A percentile compares a stretch with the other conserved stretches of the same genome.
Evolutionary conservation across 1,284 basidiomycete species (phyloP).

Genomic region (Ustilago nuda): DNA sequence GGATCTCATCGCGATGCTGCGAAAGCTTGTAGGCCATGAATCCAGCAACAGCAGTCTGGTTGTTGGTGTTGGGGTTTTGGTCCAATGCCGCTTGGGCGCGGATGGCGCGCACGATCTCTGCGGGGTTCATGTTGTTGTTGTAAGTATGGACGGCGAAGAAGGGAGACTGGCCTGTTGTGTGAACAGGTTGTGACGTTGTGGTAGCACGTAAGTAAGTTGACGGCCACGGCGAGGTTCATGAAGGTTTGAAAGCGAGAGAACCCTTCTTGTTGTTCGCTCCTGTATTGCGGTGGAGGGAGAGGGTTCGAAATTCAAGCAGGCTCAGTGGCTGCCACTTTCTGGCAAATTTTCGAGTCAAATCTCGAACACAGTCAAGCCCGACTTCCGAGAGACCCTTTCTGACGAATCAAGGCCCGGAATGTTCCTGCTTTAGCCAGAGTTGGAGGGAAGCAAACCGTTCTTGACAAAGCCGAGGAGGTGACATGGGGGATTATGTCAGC

Average conservation of each 20-base stretch:
- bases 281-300: conserved; percentile 24
- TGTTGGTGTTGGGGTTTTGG: conserved; percentile 29
- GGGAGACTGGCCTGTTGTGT: neutral
- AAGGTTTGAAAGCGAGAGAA: neutral
- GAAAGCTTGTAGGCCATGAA: conserved; percentile 53
- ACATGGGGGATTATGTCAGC: no score
- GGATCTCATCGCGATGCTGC: conserved; percentile 41
- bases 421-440: neutral
- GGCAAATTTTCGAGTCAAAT: conserved; percentile 29
- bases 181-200: neutral
- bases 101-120: conserved; percentile 45
- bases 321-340: conserved; percentile 9
- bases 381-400: conserved; percentile 26
- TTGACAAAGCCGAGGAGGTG: no score
- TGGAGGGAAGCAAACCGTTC: no score
- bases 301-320: conserved; percentile 28
- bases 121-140: conserved; percentile 26
- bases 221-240: neutral
- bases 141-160: no score
- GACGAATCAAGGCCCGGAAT: conserved; percentile 27
- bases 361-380: conserved; percentile 11
- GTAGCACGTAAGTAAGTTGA: neutral
- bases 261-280: neutral
- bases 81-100: conserved; percentile 39
- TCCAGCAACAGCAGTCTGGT: conserved; percentile 54